Base-by-base conservation (phyloP, 129 eudicot species). In the Sambucus nigra region DNA sequence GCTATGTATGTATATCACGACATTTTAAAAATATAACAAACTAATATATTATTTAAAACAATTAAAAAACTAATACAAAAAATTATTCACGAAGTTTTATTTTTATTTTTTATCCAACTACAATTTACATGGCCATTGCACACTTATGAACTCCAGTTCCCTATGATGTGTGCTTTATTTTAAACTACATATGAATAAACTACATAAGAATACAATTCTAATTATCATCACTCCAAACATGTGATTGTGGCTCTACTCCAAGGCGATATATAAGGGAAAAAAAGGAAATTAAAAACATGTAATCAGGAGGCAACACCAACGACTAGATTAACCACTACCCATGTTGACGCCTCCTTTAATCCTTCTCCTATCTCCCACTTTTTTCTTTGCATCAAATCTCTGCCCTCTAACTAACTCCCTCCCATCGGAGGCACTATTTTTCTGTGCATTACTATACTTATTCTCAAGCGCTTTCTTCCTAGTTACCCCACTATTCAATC, bases 221-320 rank as follows among this genome's bases (percentile, higher is more conserved):
- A n/a, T n/a, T n/a, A n/a, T n/a, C n/a, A n/a, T n/a, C n/a, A n/a
- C n/a, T n/a, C n/a, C n/a, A n/a, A n/a, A n/a, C n/a, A n/a, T n/a
- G n/a, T n/a, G n/a, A n/a, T n/a, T 9, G 15, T 7, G 13, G 46
- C 46, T 40, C 3, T 40, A 13, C 14, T 40, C 46, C 46, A 40
- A 2, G n/a, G 3, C n/a, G n/a, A 1, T 7, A 0, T 2, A 7
- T 14, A 5, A n/a, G 12, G 10, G 21, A 4, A 5, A 13, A 16
- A 0, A n/a, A 25, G 21, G 12, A 16, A 52, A 14, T 8, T 6
- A 40, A 56, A 38, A 9, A 60, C 47, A 40, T 12, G 29, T 2
- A 25, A 17, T 75, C 64, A 70, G 31, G 74, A 69, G 47, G 76
- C 76, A 73, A 69, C 68, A 29, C 84, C 80, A 10, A 73, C 69